These are phyloP conservation scores for Nepenthes gracilis DNA, from an alignment of 148 eudicot species.

Conservation along the genomic window DNA sequence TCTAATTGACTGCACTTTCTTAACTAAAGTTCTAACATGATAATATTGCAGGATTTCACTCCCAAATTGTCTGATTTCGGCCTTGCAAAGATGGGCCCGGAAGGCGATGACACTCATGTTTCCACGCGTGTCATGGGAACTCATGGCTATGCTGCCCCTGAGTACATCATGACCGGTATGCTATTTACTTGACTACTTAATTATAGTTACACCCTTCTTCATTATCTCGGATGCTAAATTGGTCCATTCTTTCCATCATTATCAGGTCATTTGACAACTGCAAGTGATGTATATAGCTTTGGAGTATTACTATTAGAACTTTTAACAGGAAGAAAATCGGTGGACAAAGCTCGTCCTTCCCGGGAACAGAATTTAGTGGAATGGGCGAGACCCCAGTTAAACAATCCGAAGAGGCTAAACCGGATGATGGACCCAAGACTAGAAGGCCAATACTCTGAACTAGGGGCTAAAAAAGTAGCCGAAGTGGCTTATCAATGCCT, in stretches of 20 bases:
- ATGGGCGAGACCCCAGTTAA: slow-evolving; percentile 71
- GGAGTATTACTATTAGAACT: slow-evolving; percentile 86
- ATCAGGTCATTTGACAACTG: slow-evolving; percentile 77
- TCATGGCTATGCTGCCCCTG: slow-evolving; percentile 18
- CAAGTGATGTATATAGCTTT: slow-evolving; percentile 90
- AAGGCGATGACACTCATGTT: slow-evolving; percentile 16
- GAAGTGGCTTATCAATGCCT: slow-evolving; percentile 70
- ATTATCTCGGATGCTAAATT: neutral
- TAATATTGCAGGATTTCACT: slow-evolving; percentile 9
- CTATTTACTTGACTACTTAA: neutral
- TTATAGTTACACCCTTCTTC: neutral
- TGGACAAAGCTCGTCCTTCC: slow-evolving; percentile 57
- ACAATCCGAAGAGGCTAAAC: slow-evolving; percentile 42
- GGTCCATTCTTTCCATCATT: neutral
- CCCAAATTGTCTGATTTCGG: slow-evolving; percentile 20
- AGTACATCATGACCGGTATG: slow-evolving; percentile 15
- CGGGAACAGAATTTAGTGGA: slow-evolving; percentile 75
- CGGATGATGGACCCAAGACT: slow-evolving; percentile 76
- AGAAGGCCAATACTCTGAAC: slow-evolving; percentile 64
- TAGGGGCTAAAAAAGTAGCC: slow-evolving; percentile 71
- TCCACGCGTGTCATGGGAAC: slow-evolving; percentile 20
- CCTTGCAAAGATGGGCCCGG: slow-evolving; percentile 16
- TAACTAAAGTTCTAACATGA: neutral
- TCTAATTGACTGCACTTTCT: neutral
- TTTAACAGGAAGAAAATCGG: slow-evolving; percentile 57